phyloP scores from a whole-genome alignment of 1,284 basidiomycete species.

The Moesziomyces sp. region DNA sequence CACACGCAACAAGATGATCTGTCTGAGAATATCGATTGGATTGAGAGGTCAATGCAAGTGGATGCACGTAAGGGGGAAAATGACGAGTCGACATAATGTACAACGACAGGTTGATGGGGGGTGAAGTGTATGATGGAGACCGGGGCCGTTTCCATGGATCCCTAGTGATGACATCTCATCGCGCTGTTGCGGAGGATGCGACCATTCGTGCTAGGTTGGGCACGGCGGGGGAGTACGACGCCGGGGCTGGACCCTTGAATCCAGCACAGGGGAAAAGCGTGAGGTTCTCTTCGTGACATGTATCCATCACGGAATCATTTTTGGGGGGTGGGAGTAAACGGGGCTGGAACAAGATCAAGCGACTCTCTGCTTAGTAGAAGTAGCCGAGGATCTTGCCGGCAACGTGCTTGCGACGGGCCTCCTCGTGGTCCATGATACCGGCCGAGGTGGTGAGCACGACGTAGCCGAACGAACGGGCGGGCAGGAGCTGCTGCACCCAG shows the following conservation, averaged over 20 bases:
- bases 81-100: slow-evolving; percentile 28
- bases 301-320: slow-evolving; percentile 20
- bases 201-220: slow-evolving; percentile 4
- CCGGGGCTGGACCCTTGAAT: slow-evolving; percentile 10
- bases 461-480: slow-evolving; percentile 87
- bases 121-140: background rate
- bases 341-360: background rate
- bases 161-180: slow-evolving; percentile 15
- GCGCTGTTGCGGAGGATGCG: background rate
- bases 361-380: slow-evolving; percentile 61
- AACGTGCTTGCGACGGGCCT: slow-evolving; percentile 97
- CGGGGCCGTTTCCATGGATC: slow-evolving; percentile 42
- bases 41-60: slow-evolving; percentile 1
- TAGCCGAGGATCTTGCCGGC: slow-evolving; percentile 78
- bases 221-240: slow-evolving; percentile 41
- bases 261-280: slow-evolving; percentile 11
- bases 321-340: background rate
- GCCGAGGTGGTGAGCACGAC: slow-evolving; percentile 97
- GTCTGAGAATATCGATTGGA: slow-evolving; percentile 3
- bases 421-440: slow-evolving; percentile 99
- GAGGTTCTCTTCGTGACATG: slow-evolving; percentile 17
- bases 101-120: slow-evolving; percentile 19
- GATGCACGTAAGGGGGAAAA: slow-evolving; percentile 5
- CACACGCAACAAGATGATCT: background rate
- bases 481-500: slow-evolving; percentile 73